A percentile compares a stretch with the other conserved stretches of the same genome.
phyloP scores from a whole-genome alignment of 2,329 filamentous ascomycete genomes.

The Nothophoma quercina region DNA sequence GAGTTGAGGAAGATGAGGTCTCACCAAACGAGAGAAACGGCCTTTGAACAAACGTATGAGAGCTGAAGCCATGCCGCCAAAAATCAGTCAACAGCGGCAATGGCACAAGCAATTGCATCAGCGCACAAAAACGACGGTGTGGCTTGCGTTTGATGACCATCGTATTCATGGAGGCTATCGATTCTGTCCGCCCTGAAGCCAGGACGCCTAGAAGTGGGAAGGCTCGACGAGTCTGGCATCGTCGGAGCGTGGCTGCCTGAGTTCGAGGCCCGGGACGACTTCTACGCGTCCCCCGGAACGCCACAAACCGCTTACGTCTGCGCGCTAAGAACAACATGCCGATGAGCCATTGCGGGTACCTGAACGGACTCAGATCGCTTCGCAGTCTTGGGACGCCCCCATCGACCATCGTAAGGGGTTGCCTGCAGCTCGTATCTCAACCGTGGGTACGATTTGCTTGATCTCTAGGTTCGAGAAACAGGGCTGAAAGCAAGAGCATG shows the following conservation, averaged over 20 bases:
- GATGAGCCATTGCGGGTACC: slow-evolving; percentile 8
- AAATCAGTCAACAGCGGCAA: neutral
- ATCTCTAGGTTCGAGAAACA: neutral
- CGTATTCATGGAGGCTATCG: slow-evolving; percentile 14
- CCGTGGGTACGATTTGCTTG: neutral
- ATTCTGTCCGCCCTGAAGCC: slow-evolving; percentile 15
- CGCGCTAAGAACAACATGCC: slow-evolving; percentile 5
- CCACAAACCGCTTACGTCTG: slow-evolving; percentile 7
- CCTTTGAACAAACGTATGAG: neutral
- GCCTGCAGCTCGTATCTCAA: neutral
- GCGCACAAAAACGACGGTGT: neutral
- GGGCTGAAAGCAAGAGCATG: neutral
- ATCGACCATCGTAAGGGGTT: neutral
- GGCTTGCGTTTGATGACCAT: slow-evolving; percentile 13
- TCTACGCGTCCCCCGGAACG: slow-evolving; percentile 13
- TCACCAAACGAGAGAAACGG: neutral
- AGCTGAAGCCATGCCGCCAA: neutral
- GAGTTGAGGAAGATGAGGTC: neutral
- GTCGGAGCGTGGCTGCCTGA: slow-evolving; percentile 4
- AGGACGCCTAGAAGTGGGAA: slow-evolving; percentile 4
- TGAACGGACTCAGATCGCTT: slow-evolving; percentile 6
- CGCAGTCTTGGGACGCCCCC: neutral
- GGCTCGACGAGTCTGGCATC: slow-evolving; percentile 9
- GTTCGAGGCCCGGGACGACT: slow-evolving; percentile 4
- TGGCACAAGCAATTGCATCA: slow-evolving; percentile 1